Base-by-base conservation (phyloP, 129 eudicot genomes). In the Logfia minima region DNA sequence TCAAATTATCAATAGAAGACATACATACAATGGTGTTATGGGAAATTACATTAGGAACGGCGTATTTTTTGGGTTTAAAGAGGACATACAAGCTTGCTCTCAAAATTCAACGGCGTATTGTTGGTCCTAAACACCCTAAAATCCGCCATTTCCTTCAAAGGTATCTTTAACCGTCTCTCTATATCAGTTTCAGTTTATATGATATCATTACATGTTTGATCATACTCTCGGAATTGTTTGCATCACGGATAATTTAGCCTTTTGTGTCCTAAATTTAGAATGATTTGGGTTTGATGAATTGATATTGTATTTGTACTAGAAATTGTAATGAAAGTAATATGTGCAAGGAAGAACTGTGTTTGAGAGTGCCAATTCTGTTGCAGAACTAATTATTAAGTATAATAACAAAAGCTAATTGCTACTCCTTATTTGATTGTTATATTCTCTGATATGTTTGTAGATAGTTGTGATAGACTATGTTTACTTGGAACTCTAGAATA, bases 41-140 rank as follows among this genome's bases (percentile, higher is more conserved):
- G 98, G 98, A 93, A 82, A 86, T 93, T 21, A 89, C 98, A 81
- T 78, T 91, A 71, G 96, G 86, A 62, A 91, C 98, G 18, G 98
- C 98, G 26, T 93, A 93, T 78, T 89, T 93, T 82, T 76, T 93
- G 85, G 98, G 98, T 29, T 79, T 93, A 29, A 91, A 82, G 64
- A 83, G 96, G 72, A 89, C 98, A 5, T 89, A 90, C 87, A 86
- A 77, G 70, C 87, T 91, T 39, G 96, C 93, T 43, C 86, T 89
- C 71, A 87, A 66, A 81, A 84, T 91, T 79, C 97, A 93, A 78
- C 90, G 96, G 9, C 92, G 87, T 80, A 70, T 93, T 32, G 80
- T 93, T 32, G 59, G 83, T 85, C 84, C 85, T 4, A 89, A 85
- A 43, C 85, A 72, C 71, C 96, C 91, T 6, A 91, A 79, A 86